Evolutionary conservation across 768 basidiomycete species (phyloP).

Genomic region (Suillus hirtellus): DNA sequence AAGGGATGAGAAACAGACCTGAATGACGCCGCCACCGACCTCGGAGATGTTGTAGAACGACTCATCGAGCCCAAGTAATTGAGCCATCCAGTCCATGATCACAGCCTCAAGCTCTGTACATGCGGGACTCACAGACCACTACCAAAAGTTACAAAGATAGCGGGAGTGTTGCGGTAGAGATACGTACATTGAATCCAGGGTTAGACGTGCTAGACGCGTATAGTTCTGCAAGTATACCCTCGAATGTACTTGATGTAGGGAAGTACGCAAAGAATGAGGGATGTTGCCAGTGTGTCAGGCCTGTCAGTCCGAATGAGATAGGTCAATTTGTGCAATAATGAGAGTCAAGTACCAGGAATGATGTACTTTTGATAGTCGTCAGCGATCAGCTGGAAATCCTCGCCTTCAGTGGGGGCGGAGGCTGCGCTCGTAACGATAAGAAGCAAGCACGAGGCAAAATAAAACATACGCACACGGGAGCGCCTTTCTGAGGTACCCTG

Average conservation of each 20-base stretch:
- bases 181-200: slow-evolving; percentile 84
- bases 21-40: slow-evolving; percentile 81
- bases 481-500: slow-evolving; percentile 76
- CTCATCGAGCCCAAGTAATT: slow-evolving; percentile 69
- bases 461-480: slow-evolving; percentile 53
- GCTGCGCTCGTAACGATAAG: slow-evolving; percentile 31
- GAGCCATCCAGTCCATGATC: slow-evolving; percentile 90
- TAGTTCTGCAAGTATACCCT: slow-evolving; percentile 82
- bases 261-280: slow-evolving; percentile 90
- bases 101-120: slow-evolving; percentile 89
- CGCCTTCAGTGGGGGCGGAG: slow-evolving; percentile 65
- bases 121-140: slow-evolving; percentile 91
- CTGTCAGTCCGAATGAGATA: slow-evolving; percentile 34
- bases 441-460: not conserved
- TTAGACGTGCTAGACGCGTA: slow-evolving; percentile 74
- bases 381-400: slow-evolving; percentile 71
- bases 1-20: slow-evolving; percentile 43
- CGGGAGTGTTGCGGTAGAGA: not conserved
- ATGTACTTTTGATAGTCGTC: slow-evolving; percentile 82
- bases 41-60: slow-evolving; percentile 67
- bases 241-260: slow-evolving; percentile 76
- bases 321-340: not conserved
- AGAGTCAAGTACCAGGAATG: slow-evolving; percentile 62
- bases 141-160: slow-evolving; percentile 1
- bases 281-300: slow-evolving; percentile 90